Conservation (phyloP, 805 yeast species). For the Spathaspora hagerdaliae region DNA sequence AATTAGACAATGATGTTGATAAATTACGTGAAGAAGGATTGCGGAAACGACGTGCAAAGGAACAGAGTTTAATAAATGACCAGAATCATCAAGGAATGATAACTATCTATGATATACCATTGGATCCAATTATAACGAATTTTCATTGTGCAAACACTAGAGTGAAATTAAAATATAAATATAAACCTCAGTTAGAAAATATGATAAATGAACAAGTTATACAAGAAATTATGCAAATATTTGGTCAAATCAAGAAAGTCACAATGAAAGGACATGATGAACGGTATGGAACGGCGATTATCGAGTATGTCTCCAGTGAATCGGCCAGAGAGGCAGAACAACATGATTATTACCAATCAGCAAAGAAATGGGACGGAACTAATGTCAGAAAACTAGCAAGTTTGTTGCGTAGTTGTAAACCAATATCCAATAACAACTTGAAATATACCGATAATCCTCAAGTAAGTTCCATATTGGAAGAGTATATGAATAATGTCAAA, state of each 20-base stretch:
- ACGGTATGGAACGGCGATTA: slow-evolving; percentile 35
- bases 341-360: slow-evolving; percentile 41
- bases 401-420: slow-evolving; percentile 34
- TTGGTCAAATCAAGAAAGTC: slow-evolving; percentile 33
- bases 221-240: slow-evolving; percentile 38
- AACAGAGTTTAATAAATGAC: slow-evolving; percentile 9
- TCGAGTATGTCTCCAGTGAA: slow-evolving; percentile 24
- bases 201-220: slow-evolving; percentile 30
- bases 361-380: slow-evolving; percentile 43
- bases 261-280: slow-evolving; percentile 6
- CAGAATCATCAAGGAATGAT: not conserved
- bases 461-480: slow-evolving; percentile 5
- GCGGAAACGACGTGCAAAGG: slow-evolving; percentile 19
- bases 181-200: slow-evolving; percentile 29
- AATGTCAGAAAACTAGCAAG: slow-evolving; percentile 44
- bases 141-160: not conserved
- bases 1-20: slow-evolving; percentile 6
- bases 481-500: slow-evolving; percentile 14
- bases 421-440: not conserved
- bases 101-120: slow-evolving; percentile 7
- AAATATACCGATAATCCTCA: slow-evolving; percentile 3
- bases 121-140: not conserved
- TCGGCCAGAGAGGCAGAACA: slow-evolving; percentile 31
- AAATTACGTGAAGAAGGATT: slow-evolving; percentile 24
- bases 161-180: slow-evolving; percentile 44